Base-by-base conservation (phyloP, 2,329 filamentous ascomycete species). In the Paraphoma chrysanthemicola region DNA sequence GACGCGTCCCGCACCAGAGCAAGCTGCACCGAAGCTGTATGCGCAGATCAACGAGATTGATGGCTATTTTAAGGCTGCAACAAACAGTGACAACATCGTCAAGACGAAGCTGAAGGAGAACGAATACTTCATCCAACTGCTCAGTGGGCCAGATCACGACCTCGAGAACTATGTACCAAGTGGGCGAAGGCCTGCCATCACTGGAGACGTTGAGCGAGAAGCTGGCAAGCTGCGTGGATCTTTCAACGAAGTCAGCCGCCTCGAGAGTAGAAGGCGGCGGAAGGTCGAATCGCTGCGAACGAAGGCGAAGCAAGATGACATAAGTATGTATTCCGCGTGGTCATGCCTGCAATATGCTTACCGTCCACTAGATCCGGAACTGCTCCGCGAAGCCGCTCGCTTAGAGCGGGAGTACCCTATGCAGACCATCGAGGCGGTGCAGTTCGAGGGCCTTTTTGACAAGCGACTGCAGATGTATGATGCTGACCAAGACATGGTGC, bases 361-460 rank as follows among this genome's bases (percentile, higher is more conserved):
- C 65, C 60, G 49, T 47, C 57, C 38, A 36, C 53, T 57, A 85
- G 84, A 93, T 68, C 85, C 87, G 0, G 91, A 93, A 48, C 89
- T 99, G 4, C 82, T 97, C 18, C 85, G 86, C 47, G 93, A 98
- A 81, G 89, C 93, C 2, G 89, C 90, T 36, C 87, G 93, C 8
- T 82, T 98, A 11, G 95, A 98, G 78, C 87, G 93, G 44, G 89
- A 91, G 56, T 94, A 92, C 60, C 91, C 93, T 0, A 91, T 91
- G 78, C 93, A 93, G 38, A 86, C 88, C 10, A 90, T 99, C 49
- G 90, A 92, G 48, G 89, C 94, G 0, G 90, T 91, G 2, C 93
- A 97, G 68, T 98, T 99, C 70, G 95, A 99, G 69, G 86, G 88
- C 51, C 90, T 98, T 45, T 97, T 98, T 63, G 92, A 96, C 68